These are phyloP conservation scores for Tricholoma bakamatsutake DNA, from an alignment of 768 basidiomycete species.

Conservation along the genomic window DNA sequence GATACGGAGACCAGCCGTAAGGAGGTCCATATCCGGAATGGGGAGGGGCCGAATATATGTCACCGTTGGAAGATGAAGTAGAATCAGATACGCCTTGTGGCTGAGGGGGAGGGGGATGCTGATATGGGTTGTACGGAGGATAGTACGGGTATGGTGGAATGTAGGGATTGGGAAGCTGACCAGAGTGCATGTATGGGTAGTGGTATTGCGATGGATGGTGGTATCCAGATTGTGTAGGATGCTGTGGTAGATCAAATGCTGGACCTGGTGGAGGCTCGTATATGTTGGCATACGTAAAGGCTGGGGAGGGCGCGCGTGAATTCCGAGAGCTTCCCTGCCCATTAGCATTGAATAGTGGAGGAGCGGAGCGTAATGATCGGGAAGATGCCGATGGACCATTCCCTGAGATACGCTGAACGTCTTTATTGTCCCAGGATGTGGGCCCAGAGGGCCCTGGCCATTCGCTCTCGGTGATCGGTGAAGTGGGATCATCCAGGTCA, in stretches of 20 bases:
- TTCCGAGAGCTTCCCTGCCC: conserved; percentile 61
- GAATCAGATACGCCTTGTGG: conserved; percentile 29
- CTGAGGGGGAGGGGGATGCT: conserved; percentile 25
- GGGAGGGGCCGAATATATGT: conserved; percentile 22
- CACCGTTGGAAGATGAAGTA: conserved; percentile 23
- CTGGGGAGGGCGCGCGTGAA: conserved; percentile 71
- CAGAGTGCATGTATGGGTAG: conserved; percentile 45
- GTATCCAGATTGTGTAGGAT: conserved; percentile 35
- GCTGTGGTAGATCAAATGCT: conserved; percentile 45
- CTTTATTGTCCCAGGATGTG: conserved; percentile 50
- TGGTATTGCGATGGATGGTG: conserved; percentile 41
- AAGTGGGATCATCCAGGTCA: conserved; percentile 63
- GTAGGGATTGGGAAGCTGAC: conserved; percentile 33
- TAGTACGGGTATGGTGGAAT: conserved; percentile 39
- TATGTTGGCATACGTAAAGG: conserved; percentile 67
- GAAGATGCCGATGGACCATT: conserved; percentile 51
- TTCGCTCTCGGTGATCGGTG: conserved; percentile 77
- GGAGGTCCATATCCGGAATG: conserved; percentile 27
- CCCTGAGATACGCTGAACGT: conserved; percentile 38
- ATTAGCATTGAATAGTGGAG: conserved; percentile 41
- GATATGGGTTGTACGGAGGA: conserved; percentile 32
- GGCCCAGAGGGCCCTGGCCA: conserved; percentile 56
- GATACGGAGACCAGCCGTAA: conserved; percentile 35
- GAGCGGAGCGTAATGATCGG: conserved; percentile 52
- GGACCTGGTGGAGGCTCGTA: conserved; percentile 55